Base-by-base conservation (phyloP, 176 grass and related monocot species). In the Miscanthus lutarioriparius region DNA sequence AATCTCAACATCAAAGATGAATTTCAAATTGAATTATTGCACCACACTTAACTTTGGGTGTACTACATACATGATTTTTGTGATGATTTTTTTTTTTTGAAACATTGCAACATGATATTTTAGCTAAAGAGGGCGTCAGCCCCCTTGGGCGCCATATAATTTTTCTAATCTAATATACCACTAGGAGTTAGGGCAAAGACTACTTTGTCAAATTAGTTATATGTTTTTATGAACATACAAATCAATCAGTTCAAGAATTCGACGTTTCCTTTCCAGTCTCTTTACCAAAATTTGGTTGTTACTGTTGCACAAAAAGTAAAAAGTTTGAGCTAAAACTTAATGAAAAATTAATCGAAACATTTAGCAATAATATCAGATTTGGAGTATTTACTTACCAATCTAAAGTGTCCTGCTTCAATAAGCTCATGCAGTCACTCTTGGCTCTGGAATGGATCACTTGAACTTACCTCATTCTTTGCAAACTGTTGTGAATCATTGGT, bases 381-480 rank as follows among this genome's bases (percentile, higher is more conserved):
- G 40, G 13, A 69, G n/a, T 83, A 12, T 51, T 38, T 35, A 70
- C 81, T 84, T 81, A 87, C 89, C 69, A 54, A 70, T 33, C 49
- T 75, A 84, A 69, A 64, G 23, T 44, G 80, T 80, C 23, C 54
- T 80, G 51, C 76, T 83, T 76, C 45, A 40, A 11, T 74, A 79
- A 78, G 75, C 49, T 75, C 9, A 8, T 62, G 53, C 14, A 7
- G 13, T 97, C 86, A 97, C 47, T 95, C 89, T 45, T 95, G 93
- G 83, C 86, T 89, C 68, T 95, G 91, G 77, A 95, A 98, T 85
- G 83, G 90, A 79, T 93, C 90, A 87, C 85, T 88, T 59, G 93
- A 95, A 74, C 83, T 93, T 23, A 90, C 87, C 85, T 94, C 92
- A 87, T 97, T 97, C 91, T 97, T 97, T 68, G 86, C 87, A 86